phyloP scores from a whole-genome alignment of 352 stramenopile species.

The Globisporangium recalcitrans region DNA sequence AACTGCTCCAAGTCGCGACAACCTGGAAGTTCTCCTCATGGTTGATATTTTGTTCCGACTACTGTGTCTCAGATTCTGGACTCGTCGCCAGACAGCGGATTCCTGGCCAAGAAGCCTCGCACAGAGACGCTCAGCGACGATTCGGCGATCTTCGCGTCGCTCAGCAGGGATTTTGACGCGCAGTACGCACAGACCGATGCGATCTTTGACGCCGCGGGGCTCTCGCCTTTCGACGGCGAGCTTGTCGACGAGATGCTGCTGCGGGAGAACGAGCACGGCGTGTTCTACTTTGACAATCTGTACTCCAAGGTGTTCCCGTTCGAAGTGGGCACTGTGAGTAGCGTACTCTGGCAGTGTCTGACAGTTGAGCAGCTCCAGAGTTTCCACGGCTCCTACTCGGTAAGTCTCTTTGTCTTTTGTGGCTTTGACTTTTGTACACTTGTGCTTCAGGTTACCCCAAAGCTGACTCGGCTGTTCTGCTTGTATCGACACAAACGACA shows the following conservation, averaged over 20 bases:
- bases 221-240: slow-evolving; percentile 23
- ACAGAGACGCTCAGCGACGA: slow-evolving; percentile 17
- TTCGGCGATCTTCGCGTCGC: slow-evolving; percentile 26
- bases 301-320: slow-evolving; percentile 32
- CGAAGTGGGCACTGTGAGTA: slow-evolving; percentile 22
- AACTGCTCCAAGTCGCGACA: too few species aligned
- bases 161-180: slow-evolving; percentile 20
- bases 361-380: slow-evolving; percentile 13
- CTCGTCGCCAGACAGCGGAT: slow-evolving; percentile 1
- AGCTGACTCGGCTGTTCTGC: background rate
- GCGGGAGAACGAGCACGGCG: background rate
- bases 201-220: slow-evolving; percentile 19
- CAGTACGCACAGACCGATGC: slow-evolving; percentile 24
- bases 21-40: too few species aligned
- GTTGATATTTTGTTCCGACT: too few species aligned
- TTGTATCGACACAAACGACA: background rate
- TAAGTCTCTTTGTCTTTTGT: background rate
- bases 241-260: background rate
- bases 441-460: background rate
- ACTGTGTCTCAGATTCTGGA: background rate
- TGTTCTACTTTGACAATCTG: slow-evolving; percentile 27
- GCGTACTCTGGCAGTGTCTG: slow-evolving; percentile 27
- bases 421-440: background rate
- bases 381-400: slow-evolving; percentile 2
- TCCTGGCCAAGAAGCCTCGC: background rate